Base-by-base conservation (phyloP, 148 eudicot genomes). In the Arctostaphylos glauca region DNA sequence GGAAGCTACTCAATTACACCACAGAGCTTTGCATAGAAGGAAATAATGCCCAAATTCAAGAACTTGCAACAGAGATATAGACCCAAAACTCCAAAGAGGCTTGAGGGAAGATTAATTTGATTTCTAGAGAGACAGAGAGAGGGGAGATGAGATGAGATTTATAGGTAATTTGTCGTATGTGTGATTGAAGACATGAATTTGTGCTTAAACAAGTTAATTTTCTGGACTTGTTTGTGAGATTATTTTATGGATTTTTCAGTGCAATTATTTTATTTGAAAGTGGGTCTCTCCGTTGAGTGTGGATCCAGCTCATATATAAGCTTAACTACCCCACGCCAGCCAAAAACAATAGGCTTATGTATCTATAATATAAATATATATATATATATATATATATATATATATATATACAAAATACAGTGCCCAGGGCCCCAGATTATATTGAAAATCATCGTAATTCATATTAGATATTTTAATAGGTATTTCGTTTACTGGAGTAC, bases 301-400 rank as follows among this genome's bases (percentile, higher is more conserved):
- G 92, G 89, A 90, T 90, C 89, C 92, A 90, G 92, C 92, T 90
- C 92, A 90, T 83, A 79, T n/a, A 64, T 84, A 79, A 84, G 82
- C 79, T 84, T 76, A 85, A 81, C 89, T 71, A 82, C 89, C 88
- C 87, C 83, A 88, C 79, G 90, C 86, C 90, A 84, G 88, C 88
- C 82, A 31, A 83, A 78, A 68, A 14, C 71, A 79, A 9, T 7
- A 44, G 8, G 0, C 18, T 3, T n/a, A n/a, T 19, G 5, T 53
- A 53, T 76, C 67, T 67, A 5, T 48, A 31, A 31, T 31, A 31
- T 31, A 31, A 31, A 31, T 31, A 31, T 31, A 31, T 31, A 31
- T 31, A 31, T 0, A 31, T 31, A 31, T 31, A 31, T 31, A 31
- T 31, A 31, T 0, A 31, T 31, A 31, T 31, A 31, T 31, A 31